Evolutionary conservation across 192 early-diverging fungal genomes (phyloP), one percentile per base, ranked within the genome.

Genomic region (Globomyces pollinis-pini): DNA sequence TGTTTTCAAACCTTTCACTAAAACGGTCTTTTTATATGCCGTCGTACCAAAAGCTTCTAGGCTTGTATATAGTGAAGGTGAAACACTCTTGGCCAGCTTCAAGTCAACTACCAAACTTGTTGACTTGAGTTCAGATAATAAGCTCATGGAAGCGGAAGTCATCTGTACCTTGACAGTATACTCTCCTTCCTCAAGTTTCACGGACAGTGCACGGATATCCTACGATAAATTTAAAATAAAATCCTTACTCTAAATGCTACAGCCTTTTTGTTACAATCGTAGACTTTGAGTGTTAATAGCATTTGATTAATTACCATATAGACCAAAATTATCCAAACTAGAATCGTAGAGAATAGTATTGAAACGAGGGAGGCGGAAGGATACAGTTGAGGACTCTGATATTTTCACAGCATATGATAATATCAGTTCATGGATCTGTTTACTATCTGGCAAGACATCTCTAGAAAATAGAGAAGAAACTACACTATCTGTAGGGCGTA

Each of bases 151-250:
- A 44, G 82, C 72, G 21, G 87, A 85, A 23, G 82, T 71, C 13
- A 98, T 59, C 71, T 91, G 93, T 29, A 84, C 85, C 21, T 83
- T 86, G 24, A 94, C 69, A 2, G 79, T 78, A 67, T 96, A 96
- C 38, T 89, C 90, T 28, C 96, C 96, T 58, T 79, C 75, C 21
- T 69, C 61, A 7, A 98, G 62, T 34, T 86, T 85, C 18, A 89
- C 57, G 0, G 58, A 61, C 50, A 83, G 85, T 23, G 86, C 62
- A 65, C 91, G 94, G 23, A 87, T 77, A 71, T 88, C 88, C 42
- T 86, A 24, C 52, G 20, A 23, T 53, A 44, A 16, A 91, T 49
- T 4, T 86, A n/a, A n/a, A n/a, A n/a, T n/a, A n/a, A n/a, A n/a
- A n/a, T n/a, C n/a, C n/a, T n/a, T n/a, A n/a, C n/a, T n/a, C n/a